A percentile compares a stretch with the other conserved stretches of the same genome.
Conservation (phyloP, 2,329 filamentous ascomycete genomes). For the Zasmidium angulare region DNA sequence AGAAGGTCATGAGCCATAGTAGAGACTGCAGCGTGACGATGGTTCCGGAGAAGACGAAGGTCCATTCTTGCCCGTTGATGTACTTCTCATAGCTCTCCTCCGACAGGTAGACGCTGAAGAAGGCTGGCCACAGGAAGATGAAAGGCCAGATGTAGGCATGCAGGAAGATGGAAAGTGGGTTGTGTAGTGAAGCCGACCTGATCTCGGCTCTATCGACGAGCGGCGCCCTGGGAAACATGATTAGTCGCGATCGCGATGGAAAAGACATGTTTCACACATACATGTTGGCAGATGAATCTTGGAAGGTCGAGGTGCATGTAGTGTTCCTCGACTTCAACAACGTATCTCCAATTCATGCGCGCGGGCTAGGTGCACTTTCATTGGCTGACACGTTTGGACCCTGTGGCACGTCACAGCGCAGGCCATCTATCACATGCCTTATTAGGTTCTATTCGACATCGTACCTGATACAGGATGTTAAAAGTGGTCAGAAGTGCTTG, state of each 20-base stretch:
- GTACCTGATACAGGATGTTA: too few species aligned
- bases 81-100: conserved; percentile 83
- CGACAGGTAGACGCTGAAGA: conserved; percentile 83
- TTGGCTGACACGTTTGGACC: neutral
- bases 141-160: conserved; percentile 96
- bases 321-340: neutral
- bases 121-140: conserved; percentile 84
- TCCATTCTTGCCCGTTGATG: conserved; percentile 95
- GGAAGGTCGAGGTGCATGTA: neutral
- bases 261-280: too few species aligned
- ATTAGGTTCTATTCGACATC: too few species aligned
- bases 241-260: neutral
- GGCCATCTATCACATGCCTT: neutral
- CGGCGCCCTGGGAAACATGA: conserved; percentile 53
- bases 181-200: conserved; percentile 80
- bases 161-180: conserved; percentile 75
- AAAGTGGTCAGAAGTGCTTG: too few species aligned
- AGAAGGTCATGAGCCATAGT: conserved; percentile 93
- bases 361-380: neutral
- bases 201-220: conserved; percentile 94
- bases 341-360: neutral
- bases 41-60: conserved; percentile 86
- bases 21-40: conserved; percentile 88
- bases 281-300: conserved; percentile 7
- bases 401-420: neutral